Base-by-base conservation (phyloP, 2,329 filamentous ascomycete species). In the Tothia fuscella region DNA sequence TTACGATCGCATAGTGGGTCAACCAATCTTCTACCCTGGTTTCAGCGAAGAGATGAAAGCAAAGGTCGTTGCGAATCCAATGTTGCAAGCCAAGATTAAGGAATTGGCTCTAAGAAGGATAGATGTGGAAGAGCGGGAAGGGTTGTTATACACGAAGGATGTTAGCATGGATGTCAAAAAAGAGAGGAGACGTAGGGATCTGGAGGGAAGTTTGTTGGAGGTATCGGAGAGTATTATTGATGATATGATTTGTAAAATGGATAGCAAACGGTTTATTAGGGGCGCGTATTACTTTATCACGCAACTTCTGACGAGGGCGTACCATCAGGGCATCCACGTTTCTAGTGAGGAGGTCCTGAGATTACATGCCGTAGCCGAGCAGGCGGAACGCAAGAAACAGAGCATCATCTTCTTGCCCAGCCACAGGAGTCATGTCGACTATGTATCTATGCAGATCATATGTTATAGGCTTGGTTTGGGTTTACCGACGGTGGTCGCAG, bases 201-300 rank as follows among this genome's bases (percentile, higher is more conserved):
- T 96, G 43, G 78, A 87, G 54, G 68, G 70, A 28, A 80, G 80
- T 44, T 66, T 98, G 34, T 71, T 78, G 42, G 79, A 94, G 55
- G 80, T 95, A 4, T 82, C 85, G 3, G 85, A 91, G 48, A 79
- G 81, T 49, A 80, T 91, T 73, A 85, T 87, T 19, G 86, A 94
- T 56, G 77, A 81, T 48, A 96, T 98, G 91, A 95, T 98, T 47
- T 96, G 89, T 73, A 98, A 98, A 64, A 89, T 96, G 72, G 91
- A 98, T 62, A 93, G 82, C 68, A 93, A 88, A 57, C 68, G 76
- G 2, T 96, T 96, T 56, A 94, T 98, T 51, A 71, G 91, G 37
- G 78, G 85, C 19, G 89, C 91, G 35, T 96, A 96, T 58, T 98
- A 95, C 58, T 57, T 94, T 29, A 71, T 70, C 36, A 93, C 88